Evolutionary conservation across 345 rosid species (phyloP), one percentile per base, ranked within the genome.

Genomic region (Salix purpurea): DNA sequence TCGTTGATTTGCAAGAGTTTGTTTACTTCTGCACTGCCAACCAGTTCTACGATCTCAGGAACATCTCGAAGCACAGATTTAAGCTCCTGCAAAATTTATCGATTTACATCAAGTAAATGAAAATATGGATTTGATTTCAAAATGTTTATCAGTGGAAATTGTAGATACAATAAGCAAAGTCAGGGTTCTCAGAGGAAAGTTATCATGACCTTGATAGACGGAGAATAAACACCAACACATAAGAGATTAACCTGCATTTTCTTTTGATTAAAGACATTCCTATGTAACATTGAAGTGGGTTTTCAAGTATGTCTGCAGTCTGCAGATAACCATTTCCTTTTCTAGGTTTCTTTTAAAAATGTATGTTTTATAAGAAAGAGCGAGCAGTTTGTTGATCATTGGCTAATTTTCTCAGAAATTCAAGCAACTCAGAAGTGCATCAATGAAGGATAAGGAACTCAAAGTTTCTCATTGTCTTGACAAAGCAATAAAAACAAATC

Each of bases 1-100:
- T 87, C 85, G 26, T 79, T 83, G 74, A 91, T 73, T 72, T 82
- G 70, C 61, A 88, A 78, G 50, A 87, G 79, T 84, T 84, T 84
- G 78, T 84, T 84, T 61, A 87, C 87, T 67, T 87, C 93, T 79
- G 77, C 85, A 65, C 69, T 79, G 28, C 95, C 97, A 79, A 96
- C 87, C 81, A 96, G 79, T 78, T 96, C 92, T 52, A 88, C 88
- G 4, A 96, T 86, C 89, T 96, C 99, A 3, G 97, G 97, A 77
- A 92, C 83, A 79, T 81, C 87, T 50, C 83, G 85, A 86, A 96
- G 87, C 70, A 94, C 91, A 67, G 76, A 79, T 86, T 89, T 92
- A 75, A 96, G 97, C 86, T 96, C 99, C 99, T 96, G 89, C 62
- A 72, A 30, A 74, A 71, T 6, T 65, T 23, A 61, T 39, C 18